A percentile compares a stretch with the other conserved stretches of the same genome.
Conservation (phyloP, 1,284 basidiomycete genomes). For the Ustilago tritici region DNA sequence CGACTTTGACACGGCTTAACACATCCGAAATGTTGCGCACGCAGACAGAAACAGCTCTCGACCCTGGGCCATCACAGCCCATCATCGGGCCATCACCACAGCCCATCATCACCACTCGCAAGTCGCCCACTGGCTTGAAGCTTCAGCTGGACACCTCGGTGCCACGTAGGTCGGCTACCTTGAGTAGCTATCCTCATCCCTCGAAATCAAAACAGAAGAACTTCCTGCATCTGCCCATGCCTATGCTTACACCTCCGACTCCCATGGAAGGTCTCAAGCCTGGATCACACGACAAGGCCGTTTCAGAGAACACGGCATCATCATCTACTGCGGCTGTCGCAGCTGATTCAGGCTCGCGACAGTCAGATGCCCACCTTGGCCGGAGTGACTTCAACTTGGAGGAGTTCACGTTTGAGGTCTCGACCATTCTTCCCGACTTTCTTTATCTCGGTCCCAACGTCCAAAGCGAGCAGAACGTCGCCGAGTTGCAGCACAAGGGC, state of each 20-base stretch:
- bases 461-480: constrained; percentile 79
- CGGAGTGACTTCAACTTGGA: constrained; percentile 19
- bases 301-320: background rate
- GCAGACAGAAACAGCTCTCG: constrained; percentile 16
- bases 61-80: constrained; percentile 8
- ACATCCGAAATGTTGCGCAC: constrained; percentile 53
- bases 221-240: constrained; percentile 6
- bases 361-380: constrained; percentile 2
- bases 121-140: constrained; percentile 31
- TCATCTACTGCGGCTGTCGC: background rate
- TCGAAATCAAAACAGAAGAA: constrained; percentile 10
- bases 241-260: constrained; percentile 9
- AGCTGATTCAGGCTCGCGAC: background rate
- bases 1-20: constrained; percentile 49
- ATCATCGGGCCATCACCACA: background rate
- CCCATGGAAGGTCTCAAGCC: background rate
- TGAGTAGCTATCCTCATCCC: constrained; percentile 36
- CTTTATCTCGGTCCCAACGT: constrained; percentile 91
- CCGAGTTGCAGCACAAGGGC: constrained; percentile 79
- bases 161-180: constrained; percentile 35
- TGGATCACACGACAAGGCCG: background rate
- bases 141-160: constrained; percentile 43
- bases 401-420: constrained; percentile 48
- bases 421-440: constrained; percentile 83
- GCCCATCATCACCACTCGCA: constrained; percentile 1